Conservation (phyloP, 768 basidiomycete species). For the Pholiota conissans region DNA sequence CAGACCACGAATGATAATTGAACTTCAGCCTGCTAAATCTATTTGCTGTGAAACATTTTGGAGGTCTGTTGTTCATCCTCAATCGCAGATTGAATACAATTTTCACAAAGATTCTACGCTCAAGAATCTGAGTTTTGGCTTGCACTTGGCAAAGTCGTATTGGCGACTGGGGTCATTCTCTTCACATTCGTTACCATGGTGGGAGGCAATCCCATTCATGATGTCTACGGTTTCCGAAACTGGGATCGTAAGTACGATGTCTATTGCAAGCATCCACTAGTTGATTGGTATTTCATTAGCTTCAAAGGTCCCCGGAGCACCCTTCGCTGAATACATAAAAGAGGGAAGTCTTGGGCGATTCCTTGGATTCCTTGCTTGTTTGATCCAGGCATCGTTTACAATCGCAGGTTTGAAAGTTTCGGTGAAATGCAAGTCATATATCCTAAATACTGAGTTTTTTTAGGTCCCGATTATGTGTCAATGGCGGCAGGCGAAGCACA, state of each 20-base stretch:
- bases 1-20: neutral
- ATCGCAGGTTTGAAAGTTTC: constrained; percentile 43
- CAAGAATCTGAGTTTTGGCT: constrained; percentile 60
- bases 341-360: constrained; percentile 57
- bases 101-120: neutral
- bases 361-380: constrained; percentile 61
- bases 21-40: constrained; percentile 40
- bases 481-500: constrained; percentile 73
- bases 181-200: constrained; percentile 64
- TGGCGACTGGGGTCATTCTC: constrained; percentile 46
- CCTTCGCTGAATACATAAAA: constrained; percentile 58
- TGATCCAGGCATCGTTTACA: constrained; percentile 63
- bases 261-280: too few species aligned
- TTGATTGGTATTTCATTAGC: constrained; percentile 32
- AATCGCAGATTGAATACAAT: neutral
- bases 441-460: neutral
- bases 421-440: neutral
- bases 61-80: constrained; percentile 30
- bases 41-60: constrained; percentile 49
- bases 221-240: constrained; percentile 54
- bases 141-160: constrained; percentile 47
- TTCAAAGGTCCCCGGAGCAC: constrained; percentile 45
- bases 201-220: constrained; percentile 56
- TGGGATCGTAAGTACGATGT: constrained; percentile 53
- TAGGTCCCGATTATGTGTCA: constrained; percentile 51